Evolutionary conservation across 2,329 filamentous ascomycete species (phyloP), one percentile per base, ranked within the genome.

Genomic region (Aspergillus melleus): DNA sequence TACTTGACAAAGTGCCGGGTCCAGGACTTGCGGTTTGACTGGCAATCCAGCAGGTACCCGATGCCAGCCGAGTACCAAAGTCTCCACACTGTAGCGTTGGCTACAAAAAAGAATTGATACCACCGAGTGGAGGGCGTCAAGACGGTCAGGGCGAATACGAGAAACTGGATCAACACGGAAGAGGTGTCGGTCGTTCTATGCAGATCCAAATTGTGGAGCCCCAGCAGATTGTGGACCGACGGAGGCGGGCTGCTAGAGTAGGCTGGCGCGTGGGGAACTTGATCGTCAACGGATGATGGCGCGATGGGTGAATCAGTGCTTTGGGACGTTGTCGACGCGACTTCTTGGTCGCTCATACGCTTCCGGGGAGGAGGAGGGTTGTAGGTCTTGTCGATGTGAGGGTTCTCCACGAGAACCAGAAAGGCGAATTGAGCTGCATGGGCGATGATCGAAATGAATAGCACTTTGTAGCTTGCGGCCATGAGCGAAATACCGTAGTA

Each of bases 401-500:
- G 95, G 71, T 96, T 96, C 79, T 99, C 95, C 64, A 99, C 91
- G 61, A 92, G 83, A 55, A 91, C 87, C 65, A 99, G 84, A 80
- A 99, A 99, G 61, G 89, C 89, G 76, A 99, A 94, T 79, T 99
- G 95, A 60, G 93, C 91, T 68, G 92, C 87, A 79, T 99, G 95
- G 62, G 94, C 95, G 71, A 96, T 79, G 70, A 99, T 94, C 58
- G 95, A 98, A 76, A 98, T 97, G 82, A 96, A 93, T 53, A 99
- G 85, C 60, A 99, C 94, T 71, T 94, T 92, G 79, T 98, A 98
- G 82, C 95, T 99, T 63, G 94, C 94, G 51, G 92, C 93, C 89
- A 99, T 96, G 80, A 97, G 89, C 61, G 94, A 97, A 72, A 98
- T 97, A 68, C 95, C 95, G 75, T 99, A 99, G 80, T 96, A 99